These are phyloP conservation scores for Pythium biforme DNA, from an alignment of 352 stramenopile genomes.

Conservation along the genomic window DNA sequence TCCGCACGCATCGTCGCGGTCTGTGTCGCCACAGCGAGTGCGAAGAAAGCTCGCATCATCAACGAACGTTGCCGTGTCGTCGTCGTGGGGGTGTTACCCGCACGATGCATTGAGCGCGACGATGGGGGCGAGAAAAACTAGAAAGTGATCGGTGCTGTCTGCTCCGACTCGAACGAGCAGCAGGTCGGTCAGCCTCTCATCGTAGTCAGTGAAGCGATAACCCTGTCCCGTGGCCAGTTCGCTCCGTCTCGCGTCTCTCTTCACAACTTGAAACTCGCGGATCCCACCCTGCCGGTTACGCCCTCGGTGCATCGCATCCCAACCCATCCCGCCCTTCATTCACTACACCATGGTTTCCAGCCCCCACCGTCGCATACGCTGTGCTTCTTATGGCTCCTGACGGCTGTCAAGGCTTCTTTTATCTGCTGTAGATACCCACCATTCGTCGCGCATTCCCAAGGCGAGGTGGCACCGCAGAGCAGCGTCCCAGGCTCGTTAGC, in stretches of 20 bases:
- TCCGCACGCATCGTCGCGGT: neutral
- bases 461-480: neutral
- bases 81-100: neutral
- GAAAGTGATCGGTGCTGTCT: neutral
- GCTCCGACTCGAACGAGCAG: neutral
- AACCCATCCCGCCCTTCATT: neutral
- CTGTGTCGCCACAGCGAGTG: neutral
- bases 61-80: neutral
- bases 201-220: neutral
- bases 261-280: neutral
- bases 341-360: no score
- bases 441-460: conserved; percentile 7
- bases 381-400: no score
- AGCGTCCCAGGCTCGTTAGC: neutral
- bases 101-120: neutral
- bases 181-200: neutral
- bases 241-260: neutral
- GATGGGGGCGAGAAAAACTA: neutral
- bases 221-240: neutral
- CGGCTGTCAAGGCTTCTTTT: neutral
- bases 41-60: neutral
- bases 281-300: neutral
- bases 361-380: neutral
- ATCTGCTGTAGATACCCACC: neutral
- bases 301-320: neutral